Conservation (phyloP, 768 basidiomycete species). For the Hemileccinum impolitum region DNA sequence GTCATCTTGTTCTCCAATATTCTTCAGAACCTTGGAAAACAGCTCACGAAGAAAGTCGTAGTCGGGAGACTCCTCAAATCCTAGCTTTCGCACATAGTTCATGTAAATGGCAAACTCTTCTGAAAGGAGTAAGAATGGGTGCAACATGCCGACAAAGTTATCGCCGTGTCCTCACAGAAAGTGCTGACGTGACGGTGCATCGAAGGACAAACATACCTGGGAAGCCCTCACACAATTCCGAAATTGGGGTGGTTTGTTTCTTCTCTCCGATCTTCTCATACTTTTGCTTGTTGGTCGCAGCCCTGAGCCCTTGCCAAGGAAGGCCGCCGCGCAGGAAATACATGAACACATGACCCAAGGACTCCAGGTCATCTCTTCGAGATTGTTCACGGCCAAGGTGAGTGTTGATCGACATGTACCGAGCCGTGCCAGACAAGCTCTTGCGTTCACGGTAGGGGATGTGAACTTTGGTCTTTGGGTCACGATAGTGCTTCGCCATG, state of each 20-base stretch:
- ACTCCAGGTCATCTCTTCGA: constrained; percentile 93
- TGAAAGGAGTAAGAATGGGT: constrained; percentile 3
- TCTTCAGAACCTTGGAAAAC: constrained; percentile 89
- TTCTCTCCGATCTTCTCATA: constrained; percentile 99
- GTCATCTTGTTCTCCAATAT: constrained; percentile 84
- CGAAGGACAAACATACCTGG: constrained; percentile 54
- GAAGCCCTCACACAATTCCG: constrained; percentile 94
- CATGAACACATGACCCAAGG: constrained; percentile 98
- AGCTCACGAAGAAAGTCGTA: constrained; percentile 97
- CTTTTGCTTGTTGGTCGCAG: constrained; percentile 99
- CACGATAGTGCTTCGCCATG: constrained; percentile 99
- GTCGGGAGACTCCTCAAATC: constrained; percentile 96
- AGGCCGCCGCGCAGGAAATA: constrained; percentile 96
- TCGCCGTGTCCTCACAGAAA: neutral
- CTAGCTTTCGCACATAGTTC: constrained; percentile 98
- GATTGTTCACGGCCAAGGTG: constrained; percentile 95
- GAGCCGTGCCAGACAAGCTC: constrained; percentile 91
- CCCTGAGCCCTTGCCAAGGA: constrained; percentile 97
- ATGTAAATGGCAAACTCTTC: constrained; percentile 99
- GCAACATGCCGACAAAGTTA: neutral
- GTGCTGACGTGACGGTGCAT: neutral
- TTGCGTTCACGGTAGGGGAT: constrained; percentile 99
- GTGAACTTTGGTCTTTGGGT: constrained; percentile 95
- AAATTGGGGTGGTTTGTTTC: constrained; percentile 91
- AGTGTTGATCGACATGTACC: constrained; percentile 99